Evolutionary conservation across 192 early-diverging fungal genomes (phyloP), one percentile per base, ranked within the genome.

Genomic region (Entomortierella lignicola): DNA sequence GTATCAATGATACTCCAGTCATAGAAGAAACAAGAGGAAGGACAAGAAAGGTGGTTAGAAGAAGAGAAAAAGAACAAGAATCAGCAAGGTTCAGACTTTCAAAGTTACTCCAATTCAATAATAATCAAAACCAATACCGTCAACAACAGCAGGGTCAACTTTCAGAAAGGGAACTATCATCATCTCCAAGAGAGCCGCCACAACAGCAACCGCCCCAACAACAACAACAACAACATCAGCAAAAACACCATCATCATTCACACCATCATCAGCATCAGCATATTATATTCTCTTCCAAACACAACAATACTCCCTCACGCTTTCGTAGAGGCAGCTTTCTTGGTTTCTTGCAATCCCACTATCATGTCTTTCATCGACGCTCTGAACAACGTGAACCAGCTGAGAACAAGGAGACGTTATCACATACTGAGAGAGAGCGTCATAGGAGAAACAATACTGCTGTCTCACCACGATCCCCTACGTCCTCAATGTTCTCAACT

Each of bases 281-380:
- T n/a, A 27, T 7, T 8, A 18, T 50, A 18, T 32, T 44, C 15
- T 53, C 51, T 21, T 57, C 66, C 41, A 77, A 77, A 32, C 42
- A 75, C 42, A 15, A 41, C 18, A 66, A 25, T 34, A 37, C 48
- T 2, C 26, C 56, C 2, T 18, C 62, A 21, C 65, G 72, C 20
- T 59, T 62, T 34, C 71, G 62, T 2, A 48, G 73, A 37, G 56
- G 67, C 10, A 58, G 52, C 11, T 75, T 75, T 41, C 51, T 79
- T 60, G 62, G 61, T 0, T 79, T 69, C 32, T 30, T 79, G 20
- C 74, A 79, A 32, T 70, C 74, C 10, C 67, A 79, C 21, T 79
- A 79, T 20, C 67, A 69, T 79, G 67, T 55, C 17, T 70, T 79
- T n/a, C 74, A 79, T 47, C 60, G 56, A 8, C 56, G 47, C 6